Base-by-base conservation (phyloP, 2,329 filamentous ascomycete species). In the Cladosporium austrohemisphaericum region DNA sequence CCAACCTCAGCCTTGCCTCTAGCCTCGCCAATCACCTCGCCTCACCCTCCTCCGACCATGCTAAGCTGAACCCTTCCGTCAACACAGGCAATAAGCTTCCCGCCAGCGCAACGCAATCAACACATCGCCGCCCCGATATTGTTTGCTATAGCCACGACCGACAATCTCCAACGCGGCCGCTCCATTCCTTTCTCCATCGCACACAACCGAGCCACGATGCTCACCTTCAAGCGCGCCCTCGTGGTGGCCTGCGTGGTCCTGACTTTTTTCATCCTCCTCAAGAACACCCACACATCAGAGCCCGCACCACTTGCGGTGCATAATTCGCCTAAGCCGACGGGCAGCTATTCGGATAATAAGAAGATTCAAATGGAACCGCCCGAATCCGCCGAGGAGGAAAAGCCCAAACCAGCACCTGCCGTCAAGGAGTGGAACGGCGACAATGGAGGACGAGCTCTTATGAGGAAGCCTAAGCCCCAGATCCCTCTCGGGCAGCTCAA, bases 191-290 rank as follows among this genome's bases (percentile, higher is more conserved):
- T n/a, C n/a, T n/a, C n/a, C n/a, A n/a, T n/a, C 23, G 26, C 36
- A 18, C 25, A 14, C 22, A 4, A 18, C 5, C 13, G 47, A 43
- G 38, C 47, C 31, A 43, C 29, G 22, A 94, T 94, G 88, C 78
- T 91, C 66, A 86, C 86, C 62, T 88, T 87, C 65, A 81, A 83
- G 63, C 85, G 86, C 70, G 86, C 86, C 63, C 68, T 94, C 55
- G 72, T 88, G 59, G 78, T 84, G 49, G 86, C 88, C 40, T 77
- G 80, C 59, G 78, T 84, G 64, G 70, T 91, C 56, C 69, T 92
- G 59, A 78, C 81, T 22, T 73, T 87, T 61, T 75, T 91, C 69
- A 83, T 84, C 71, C 71, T 92, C 55, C 76, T 89, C 57, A 81
- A 81, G 52, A 78, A 79, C 52, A 76, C 81, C 36, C 81, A 84